Percentiles rank a stretch among this genome's conserved stretches.
Conservation (phyloP, 768 basidiomycete genomes). For the Suillus variegatus region DNA sequence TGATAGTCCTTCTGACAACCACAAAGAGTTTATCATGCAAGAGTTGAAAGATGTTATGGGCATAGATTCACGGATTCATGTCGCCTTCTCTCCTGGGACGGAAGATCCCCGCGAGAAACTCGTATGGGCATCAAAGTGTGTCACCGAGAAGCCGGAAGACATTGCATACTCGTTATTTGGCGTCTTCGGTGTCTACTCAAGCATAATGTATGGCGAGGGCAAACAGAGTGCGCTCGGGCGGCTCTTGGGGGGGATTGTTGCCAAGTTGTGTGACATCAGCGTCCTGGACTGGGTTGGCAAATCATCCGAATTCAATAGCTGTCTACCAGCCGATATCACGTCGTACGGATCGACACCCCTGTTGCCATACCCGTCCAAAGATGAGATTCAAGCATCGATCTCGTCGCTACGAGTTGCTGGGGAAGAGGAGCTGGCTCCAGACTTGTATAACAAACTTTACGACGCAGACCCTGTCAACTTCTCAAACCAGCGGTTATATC, state of each 20-base stretch:
- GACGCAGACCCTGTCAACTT: background rate
- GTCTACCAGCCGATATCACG: background rate
- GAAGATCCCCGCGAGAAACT: background rate
- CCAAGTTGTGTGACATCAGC: background rate
- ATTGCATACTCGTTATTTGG: background rate
- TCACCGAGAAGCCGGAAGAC: background rate
- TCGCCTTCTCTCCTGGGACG: background rate
- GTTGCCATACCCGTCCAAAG: background rate
- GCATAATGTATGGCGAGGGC: background rate
- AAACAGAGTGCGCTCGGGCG: background rate
- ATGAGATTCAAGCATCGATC: background rate
- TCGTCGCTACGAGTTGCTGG: background rate
- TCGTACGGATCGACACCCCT: slow-evolving; percentile 11
- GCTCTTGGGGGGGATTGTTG: background rate
- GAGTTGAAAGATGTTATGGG: background rate
- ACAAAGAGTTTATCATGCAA: background rate
- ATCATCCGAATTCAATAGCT: background rate
- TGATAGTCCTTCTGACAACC: background rate
- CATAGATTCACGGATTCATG: background rate
- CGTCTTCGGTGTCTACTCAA: background rate
- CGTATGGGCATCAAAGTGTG: background rate
- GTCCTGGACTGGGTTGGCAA: background rate
- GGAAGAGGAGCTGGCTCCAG: background rate
- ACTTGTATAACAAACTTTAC: background rate
- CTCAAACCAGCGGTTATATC: background rate